Evolutionary conservation across 2,329 filamentous ascomycete genomes (phyloP).

Genomic region (Phialophora verrucosa): DNA sequence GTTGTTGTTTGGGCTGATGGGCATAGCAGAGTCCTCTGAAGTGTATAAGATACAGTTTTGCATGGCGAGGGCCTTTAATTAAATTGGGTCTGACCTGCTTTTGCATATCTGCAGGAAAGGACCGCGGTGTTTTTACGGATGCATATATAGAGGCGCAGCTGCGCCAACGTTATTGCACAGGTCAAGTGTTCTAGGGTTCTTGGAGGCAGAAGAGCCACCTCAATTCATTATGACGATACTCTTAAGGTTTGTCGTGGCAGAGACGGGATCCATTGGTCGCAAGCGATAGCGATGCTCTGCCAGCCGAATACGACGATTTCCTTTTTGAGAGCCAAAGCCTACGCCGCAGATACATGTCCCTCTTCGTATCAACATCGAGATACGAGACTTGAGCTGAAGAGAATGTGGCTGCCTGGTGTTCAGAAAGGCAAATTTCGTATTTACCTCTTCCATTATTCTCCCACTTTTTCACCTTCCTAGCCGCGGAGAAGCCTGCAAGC

Average conservation of each 20-base stretch:
- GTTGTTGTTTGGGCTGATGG: conserved; percentile 33
- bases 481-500: not conserved
- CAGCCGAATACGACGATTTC: conserved; percentile 17
- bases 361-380: not conserved
- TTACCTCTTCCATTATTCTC: not conserved
- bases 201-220: not conserved
- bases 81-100: not conserved
- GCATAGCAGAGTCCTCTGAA: not conserved
- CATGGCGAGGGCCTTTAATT: conserved; percentile 3
- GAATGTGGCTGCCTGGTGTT: conserved; percentile 20
- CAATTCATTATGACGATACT: not conserved
- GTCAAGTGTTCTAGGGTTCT: not conserved
- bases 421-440: conserved; percentile 27
- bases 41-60: not conserved
- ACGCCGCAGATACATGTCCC: not conserved
- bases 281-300: not conserved
- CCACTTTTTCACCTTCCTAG: not conserved
- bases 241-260: not conserved
- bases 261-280: not conserved
- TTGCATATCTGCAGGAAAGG: not conserved
- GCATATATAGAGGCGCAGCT: conserved; percentile 9
- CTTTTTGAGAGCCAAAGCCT: conserved; percentile 1
- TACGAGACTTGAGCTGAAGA: not conserved
- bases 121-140: not conserved
- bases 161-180: not conserved